These are phyloP conservation scores for Emydomyces testavorans DNA, from an alignment of 2,329 filamentous ascomycete genomes.

Conservation along the genomic window DNA sequence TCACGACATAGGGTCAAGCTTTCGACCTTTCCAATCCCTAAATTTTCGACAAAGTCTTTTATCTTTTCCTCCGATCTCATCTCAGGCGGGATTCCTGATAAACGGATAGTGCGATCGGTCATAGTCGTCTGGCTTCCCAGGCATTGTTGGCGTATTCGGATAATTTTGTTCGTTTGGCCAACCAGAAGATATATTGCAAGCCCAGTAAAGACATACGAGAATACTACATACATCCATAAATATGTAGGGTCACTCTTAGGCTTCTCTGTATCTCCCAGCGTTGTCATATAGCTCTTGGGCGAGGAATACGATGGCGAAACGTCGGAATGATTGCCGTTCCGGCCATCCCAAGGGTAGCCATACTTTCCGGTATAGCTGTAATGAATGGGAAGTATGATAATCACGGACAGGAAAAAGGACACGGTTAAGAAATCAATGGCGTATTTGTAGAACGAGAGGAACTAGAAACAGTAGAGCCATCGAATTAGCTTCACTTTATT, in stretches of 20 bases:
- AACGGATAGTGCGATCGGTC: constrained; percentile 82
- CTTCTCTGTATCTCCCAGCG: constrained; percentile 13
- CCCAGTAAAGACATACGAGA: constrained; percentile 81
- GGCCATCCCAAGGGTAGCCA: constrained; percentile 26
- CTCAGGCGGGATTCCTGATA: constrained; percentile 75
- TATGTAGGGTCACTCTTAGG: constrained; percentile 42
- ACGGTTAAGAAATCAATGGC: constrained; percentile 69
- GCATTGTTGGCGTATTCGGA: constrained; percentile 77
- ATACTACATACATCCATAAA: constrained; percentile 87
- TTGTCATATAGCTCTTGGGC: constrained; percentile 24
- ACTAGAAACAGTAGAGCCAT: constrained; percentile 36
- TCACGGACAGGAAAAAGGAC: constrained; percentile 69
- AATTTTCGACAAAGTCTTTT: constrained; percentile 71
- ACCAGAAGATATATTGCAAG: constrained; percentile 75
- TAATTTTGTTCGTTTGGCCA: constrained; percentile 71
- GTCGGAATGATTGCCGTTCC: constrained; percentile 27
- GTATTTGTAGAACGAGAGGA: constrained; percentile 93
- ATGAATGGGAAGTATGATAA: constrained; percentile 79
- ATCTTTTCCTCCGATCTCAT: constrained; percentile 72
- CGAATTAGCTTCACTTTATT: constrained; percentile 9
- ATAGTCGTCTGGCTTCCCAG: constrained; percentile 89
- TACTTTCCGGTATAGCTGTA: constrained; percentile 46
- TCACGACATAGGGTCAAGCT: constrained; percentile 75
- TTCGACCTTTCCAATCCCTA: constrained; percentile 83
- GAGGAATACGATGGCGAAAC: constrained; percentile 20